A percentile compares a stretch with the other conserved stretches of the same genome.
Evolutionary conservation across 192 early-diverging fungal species (phyloP).

Genomic region (Linnemannia exigua): DNA sequence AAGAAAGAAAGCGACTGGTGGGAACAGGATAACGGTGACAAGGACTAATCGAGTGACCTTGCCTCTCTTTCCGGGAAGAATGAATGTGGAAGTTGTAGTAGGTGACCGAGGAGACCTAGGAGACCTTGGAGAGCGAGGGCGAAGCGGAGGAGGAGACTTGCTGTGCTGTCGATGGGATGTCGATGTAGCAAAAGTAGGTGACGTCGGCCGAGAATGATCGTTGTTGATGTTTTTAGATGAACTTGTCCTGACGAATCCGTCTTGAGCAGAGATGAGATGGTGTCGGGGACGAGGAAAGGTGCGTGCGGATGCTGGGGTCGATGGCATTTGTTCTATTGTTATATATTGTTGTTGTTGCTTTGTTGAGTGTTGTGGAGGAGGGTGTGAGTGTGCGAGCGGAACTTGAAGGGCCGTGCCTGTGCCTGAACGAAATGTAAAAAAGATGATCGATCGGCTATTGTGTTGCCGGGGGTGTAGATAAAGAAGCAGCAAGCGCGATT

Average conservation of each 20-base stretch:
- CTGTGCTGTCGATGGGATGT: not conserved
- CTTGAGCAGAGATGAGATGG: not conserved
- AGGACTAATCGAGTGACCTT: constrained; percentile 39
- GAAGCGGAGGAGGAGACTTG: not conserved
- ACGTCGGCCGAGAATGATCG: not conserved
- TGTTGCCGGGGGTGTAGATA: too few species aligned
- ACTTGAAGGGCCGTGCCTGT: not conserved
- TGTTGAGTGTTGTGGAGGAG: not conserved
- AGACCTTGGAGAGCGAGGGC: constrained; percentile 2
- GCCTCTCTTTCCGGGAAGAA: constrained; percentile 51
- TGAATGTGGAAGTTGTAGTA: not conserved
- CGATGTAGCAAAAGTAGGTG: not conserved
- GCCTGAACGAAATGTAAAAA: too few species aligned
- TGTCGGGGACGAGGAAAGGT: not conserved
- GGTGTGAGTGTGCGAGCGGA: not conserved
- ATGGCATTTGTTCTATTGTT: not conserved
- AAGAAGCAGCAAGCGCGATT: too few species aligned
- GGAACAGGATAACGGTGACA: constrained; percentile 41
- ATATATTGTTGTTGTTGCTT: not conserved
- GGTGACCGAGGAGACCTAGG: not conserved
- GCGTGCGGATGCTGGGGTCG: not conserved
- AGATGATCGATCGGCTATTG: too few species aligned
- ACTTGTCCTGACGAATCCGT: not conserved
- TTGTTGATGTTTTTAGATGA: not conserved
- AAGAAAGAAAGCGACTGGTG: constrained; percentile 35